These are phyloP conservation scores for Annulohypoxylon maeteangense DNA, from an alignment of 495 filamentous ascomycete genomes.

Conservation along the genomic window DNA sequence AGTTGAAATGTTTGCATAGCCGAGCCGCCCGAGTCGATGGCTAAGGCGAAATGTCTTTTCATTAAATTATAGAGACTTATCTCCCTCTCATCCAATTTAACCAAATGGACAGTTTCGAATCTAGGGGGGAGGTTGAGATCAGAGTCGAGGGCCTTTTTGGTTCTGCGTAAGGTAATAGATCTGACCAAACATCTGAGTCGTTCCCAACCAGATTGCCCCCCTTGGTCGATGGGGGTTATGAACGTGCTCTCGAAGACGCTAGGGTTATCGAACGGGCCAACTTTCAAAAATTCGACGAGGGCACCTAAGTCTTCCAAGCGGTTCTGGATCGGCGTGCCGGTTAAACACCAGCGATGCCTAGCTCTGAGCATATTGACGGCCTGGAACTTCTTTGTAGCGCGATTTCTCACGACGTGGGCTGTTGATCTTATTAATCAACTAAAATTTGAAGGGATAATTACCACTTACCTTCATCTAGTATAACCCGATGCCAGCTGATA, in stretches of 20 bases:
- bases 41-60: slow-evolving; percentile 7
- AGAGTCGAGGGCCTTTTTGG: slow-evolving; percentile 42
- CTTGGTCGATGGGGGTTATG: neutral
- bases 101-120: slow-evolving; percentile 12
- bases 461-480: slow-evolving; percentile 58
- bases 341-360: slow-evolving; percentile 58
- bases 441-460: neutral
- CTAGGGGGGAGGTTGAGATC: slow-evolving; percentile 50
- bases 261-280: slow-evolving; percentile 50
- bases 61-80: slow-evolving; percentile 9
- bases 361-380: slow-evolving; percentile 48
- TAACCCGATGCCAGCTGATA: slow-evolving; percentile 54
- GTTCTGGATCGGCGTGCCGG: slow-evolving; percentile 64
- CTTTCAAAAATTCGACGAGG: slow-evolving; percentile 58
- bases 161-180: slow-evolving; percentile 46
- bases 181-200: slow-evolving; percentile 39
- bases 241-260: slow-evolving; percentile 37
- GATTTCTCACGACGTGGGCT: slow-evolving; percentile 52
- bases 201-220: slow-evolving; percentile 1
- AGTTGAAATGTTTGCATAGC: slow-evolving; percentile 30
- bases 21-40: slow-evolving; percentile 8
- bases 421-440: neutral
- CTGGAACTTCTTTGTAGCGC: slow-evolving; percentile 45
- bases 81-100: slow-evolving; percentile 17
- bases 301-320: slow-evolving; percentile 60